A percentile compares a stretch with the other conserved stretches of the same genome.
phyloP scores from a whole-genome alignment of 163 green algal species.

The Botryococcus braunii region DNA sequence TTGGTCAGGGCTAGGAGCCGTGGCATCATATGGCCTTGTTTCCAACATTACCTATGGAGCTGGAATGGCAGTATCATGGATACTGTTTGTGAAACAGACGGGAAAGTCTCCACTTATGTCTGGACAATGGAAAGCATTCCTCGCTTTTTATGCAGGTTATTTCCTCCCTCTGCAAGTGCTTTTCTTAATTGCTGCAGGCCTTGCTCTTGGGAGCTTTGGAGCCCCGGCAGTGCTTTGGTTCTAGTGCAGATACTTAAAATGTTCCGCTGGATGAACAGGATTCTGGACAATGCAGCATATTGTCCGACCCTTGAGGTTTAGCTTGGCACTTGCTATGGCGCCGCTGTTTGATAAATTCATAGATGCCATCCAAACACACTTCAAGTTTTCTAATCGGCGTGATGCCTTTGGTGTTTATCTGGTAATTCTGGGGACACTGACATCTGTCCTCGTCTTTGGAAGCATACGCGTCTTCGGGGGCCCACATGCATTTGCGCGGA shows the following conservation, averaged over 20 bases:
- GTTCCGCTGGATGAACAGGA: too few relatives aligned
- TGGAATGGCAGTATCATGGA: conserved; percentile 26
- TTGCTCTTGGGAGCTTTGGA: too few relatives aligned
- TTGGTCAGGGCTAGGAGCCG: conserved; percentile 21
- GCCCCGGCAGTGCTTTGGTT: too few relatives aligned
- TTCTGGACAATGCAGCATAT: conserved; percentile 51
- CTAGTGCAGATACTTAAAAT: too few relatives aligned
- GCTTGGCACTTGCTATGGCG: conserved; percentile 38
- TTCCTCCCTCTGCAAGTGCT: too few relatives aligned
- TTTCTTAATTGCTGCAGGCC: too few relatives aligned
- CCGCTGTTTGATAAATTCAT: conserved; percentile 48
- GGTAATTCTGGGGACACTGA: conserved; percentile 22
- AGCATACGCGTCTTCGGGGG: conserved; percentile 26
- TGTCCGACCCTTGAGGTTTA: conserved; percentile 45
- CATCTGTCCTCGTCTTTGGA: conserved; percentile 21
- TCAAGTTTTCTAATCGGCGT: neutral
- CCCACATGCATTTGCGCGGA: conserved; percentile 15
- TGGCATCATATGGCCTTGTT: conserved; percentile 24
- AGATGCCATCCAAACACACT: conserved; percentile 6
- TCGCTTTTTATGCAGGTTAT: conserved; percentile 36
- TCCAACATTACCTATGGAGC: conserved; percentile 25
- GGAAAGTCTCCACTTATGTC: conserved; percentile 32
- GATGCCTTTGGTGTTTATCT: conserved; percentile 28
- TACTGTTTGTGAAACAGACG: conserved; percentile 24
- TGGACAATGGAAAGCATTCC: conserved; percentile 45